These are phyloP conservation scores for Backusella sp. DNA, from an alignment of 192 early-diverging fungal genomes.

Conservation along the genomic window DNA sequence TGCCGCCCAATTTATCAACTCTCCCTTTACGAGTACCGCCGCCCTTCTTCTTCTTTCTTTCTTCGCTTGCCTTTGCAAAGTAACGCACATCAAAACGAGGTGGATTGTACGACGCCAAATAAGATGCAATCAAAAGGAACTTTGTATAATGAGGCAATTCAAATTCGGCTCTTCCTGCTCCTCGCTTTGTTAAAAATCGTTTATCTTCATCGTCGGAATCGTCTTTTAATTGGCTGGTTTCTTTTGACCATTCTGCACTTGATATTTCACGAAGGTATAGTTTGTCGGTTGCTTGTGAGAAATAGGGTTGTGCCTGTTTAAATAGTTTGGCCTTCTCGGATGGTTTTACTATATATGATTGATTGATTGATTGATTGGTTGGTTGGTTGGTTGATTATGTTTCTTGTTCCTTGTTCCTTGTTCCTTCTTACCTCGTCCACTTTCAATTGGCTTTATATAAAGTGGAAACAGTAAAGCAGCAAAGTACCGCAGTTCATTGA, in stretches of 20 bases:
- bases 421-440: conserved; percentile 59
- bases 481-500: conserved; percentile 86
- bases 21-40: conserved; percentile 43
- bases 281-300: conserved; percentile 79
- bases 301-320: conserved; percentile 72
- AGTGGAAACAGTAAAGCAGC: conserved; percentile 80
- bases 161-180: conserved; percentile 43
- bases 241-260: conserved; percentile 73
- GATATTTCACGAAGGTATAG: conserved; percentile 93
- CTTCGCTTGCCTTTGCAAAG: conserved; percentile 66
- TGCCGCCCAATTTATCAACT: conserved; percentile 44
- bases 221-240: conserved; percentile 20
- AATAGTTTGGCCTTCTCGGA: conserved; percentile 75
- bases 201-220: conserved; percentile 3
- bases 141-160: conserved; percentile 89
- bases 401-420: background rate
- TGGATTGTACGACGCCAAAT: conserved; percentile 94
- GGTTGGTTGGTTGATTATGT: background rate
- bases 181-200: background rate
- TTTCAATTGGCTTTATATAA: conserved; percentile 83
- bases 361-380: too few relatives aligned
- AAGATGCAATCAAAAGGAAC: conserved; percentile 86
- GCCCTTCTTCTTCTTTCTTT: conserved; percentile 30
- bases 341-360: conserved; percentile 41
- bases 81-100: conserved; percentile 79